Evolutionary conservation across 129 eudicot genomes (phyloP).

Genomic region (Mikania micrantha): DNA sequence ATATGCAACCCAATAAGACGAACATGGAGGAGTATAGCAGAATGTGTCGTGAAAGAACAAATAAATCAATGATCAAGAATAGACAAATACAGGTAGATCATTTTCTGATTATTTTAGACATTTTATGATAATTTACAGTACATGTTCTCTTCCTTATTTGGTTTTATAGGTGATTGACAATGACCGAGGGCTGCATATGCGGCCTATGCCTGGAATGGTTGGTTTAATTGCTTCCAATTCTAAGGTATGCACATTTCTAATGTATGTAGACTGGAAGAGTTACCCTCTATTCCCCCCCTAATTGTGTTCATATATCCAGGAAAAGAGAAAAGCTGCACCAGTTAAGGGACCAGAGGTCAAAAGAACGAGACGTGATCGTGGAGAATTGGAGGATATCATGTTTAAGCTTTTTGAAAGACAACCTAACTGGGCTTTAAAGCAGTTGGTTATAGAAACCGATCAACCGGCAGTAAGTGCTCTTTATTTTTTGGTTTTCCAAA

Average conservation of each 20-base stretch:
- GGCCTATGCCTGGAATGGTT: slow-evolving; percentile 73
- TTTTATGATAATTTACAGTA: neutral
- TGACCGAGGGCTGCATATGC: slow-evolving; percentile 62
- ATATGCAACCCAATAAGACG: slow-evolving; percentile 68
- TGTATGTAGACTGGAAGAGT: neutral
- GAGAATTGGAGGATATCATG: slow-evolving; percentile 83
- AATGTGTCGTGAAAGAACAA: slow-evolving; percentile 79
- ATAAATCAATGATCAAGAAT: slow-evolving; percentile 70
- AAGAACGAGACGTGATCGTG: slow-evolving; percentile 82
- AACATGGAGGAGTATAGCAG: slow-evolving; percentile 68
- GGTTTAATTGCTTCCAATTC: slow-evolving; percentile 46
- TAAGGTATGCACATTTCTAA: neutral
- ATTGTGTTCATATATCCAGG: slow-evolving; percentile 28
- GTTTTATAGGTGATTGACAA: slow-evolving; percentile 50
- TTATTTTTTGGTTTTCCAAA: neutral
- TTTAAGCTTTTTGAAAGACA: slow-evolving; percentile 83
- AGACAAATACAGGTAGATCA: slow-evolving; percentile 60
- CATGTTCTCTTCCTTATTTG: neutral
- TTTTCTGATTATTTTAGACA: neutral
- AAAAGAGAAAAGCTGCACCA: slow-evolving; percentile 59
- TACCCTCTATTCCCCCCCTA: neutral
- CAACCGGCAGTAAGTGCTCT: slow-evolving; percentile 18
- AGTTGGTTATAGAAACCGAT: slow-evolving; percentile 79
- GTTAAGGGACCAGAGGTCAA: slow-evolving; percentile 68
- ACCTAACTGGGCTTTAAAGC: slow-evolving; percentile 84